A percentile compares a stretch with the other conserved stretches of the same genome.
Evolutionary conservation across 805 yeast species (phyloP).

Genomic region (Cyberlindnera euphorbiae): DNA sequence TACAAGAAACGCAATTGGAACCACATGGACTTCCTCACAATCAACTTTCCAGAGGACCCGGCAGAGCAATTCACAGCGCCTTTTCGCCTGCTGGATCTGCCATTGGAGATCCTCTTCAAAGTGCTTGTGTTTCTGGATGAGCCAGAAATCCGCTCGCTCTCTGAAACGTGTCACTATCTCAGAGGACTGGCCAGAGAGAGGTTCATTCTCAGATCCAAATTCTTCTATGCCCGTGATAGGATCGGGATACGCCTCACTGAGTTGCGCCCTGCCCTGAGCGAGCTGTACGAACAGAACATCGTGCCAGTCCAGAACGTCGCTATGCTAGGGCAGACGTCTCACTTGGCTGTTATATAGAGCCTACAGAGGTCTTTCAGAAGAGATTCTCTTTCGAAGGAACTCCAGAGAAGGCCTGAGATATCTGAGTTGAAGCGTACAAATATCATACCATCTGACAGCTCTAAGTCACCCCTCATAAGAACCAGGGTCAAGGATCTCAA

Average conservation of each 20-base stretch:
- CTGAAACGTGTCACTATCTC: constrained; percentile 17
- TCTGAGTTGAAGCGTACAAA: no score
- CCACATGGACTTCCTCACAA: constrained; percentile 24
- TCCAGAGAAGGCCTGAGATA: no score
- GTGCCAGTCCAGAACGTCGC: constrained; percentile 13
- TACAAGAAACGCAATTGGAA: no score
- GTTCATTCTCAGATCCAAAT: constrained; percentile 19
- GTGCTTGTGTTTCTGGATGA: constrained; percentile 21
- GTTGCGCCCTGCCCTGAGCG: constrained; percentile 13
- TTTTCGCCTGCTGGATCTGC: constrained; percentile 22
- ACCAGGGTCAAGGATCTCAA: no score
- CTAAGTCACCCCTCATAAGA: no score
- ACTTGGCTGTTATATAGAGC: constrained; percentile 3
- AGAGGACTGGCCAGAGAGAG: constrained; percentile 18
- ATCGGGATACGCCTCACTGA: constrained; percentile 17
- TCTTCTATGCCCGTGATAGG: constrained; percentile 17
- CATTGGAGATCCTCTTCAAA: constrained; percentile 22
- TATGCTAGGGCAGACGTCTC: constrained; percentile 6
- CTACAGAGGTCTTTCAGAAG: constrained; percentile 17
- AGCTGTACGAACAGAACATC: constrained; percentile 17
- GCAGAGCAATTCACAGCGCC: constrained; percentile 11
- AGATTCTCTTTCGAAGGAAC: constrained; percentile 15
- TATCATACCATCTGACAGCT: no score
- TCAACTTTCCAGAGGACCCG: constrained; percentile 17
- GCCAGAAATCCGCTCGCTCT: constrained; percentile 19